phyloP scores from a whole-genome alignment of 495 filamentous ascomycete genomes.

The Aspergillus saccharolyticus region DNA sequence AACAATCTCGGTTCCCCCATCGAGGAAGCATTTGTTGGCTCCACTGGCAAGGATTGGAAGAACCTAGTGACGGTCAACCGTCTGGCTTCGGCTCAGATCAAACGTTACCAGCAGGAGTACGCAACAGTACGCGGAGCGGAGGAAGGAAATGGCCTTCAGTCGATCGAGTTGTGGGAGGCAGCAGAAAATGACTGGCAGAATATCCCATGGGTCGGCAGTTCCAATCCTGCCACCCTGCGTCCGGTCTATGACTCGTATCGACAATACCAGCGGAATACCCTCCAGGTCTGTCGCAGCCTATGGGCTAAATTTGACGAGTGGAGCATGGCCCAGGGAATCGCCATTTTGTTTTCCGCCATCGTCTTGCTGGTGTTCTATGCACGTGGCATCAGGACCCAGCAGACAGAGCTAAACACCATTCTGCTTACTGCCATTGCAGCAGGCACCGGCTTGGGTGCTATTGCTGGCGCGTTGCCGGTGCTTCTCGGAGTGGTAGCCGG shows the following conservation, averaged over 20 bases:
- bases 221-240: slow-evolving; percentile 29
- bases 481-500: slow-evolving; percentile 24
- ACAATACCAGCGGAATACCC: slow-evolving; percentile 69
- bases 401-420: slow-evolving; percentile 45
- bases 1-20: slow-evolving; percentile 96
- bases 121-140: slow-evolving; percentile 56
- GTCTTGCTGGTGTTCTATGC: slow-evolving; percentile 66
- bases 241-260: slow-evolving; percentile 57
- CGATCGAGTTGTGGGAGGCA: slow-evolving; percentile 54
- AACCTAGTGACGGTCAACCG: slow-evolving; percentile 72
- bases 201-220: slow-evolving; percentile 33
- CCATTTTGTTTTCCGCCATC: slow-evolving; percentile 62
- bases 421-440: slow-evolving; percentile 42
- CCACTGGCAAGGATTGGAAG: slow-evolving; percentile 59
- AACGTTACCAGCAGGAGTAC: slow-evolving; percentile 75
- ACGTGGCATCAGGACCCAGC: slow-evolving; percentile 48
- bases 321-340: slow-evolving; percentile 77
- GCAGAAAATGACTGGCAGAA: slow-evolving; percentile 46
- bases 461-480: slow-evolving; percentile 24
- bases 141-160: slow-evolving; percentile 49
- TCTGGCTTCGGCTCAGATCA: slow-evolving; percentile 78
- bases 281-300: slow-evolving; percentile 73
- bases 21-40: slow-evolving; percentile 82
- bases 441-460: slow-evolving; percentile 39
- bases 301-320: slow-evolving; percentile 89